Base-by-base conservation (phyloP, 2,329 filamentous ascomycete species). In the Colletotrichum zoysiae region DNA sequence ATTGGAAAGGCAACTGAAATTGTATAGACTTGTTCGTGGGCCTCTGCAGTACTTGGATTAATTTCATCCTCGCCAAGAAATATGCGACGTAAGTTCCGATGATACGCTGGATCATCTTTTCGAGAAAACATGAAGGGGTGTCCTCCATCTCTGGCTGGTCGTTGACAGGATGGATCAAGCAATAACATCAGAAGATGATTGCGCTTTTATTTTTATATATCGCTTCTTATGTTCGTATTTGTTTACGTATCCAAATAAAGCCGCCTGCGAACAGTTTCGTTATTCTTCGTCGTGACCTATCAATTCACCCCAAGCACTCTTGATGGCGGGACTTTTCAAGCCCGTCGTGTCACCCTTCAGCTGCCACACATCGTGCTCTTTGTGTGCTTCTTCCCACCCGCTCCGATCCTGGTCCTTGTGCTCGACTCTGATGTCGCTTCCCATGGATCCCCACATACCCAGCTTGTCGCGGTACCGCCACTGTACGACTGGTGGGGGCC, bases 401-500 rank as follows among this genome's bases (percentile, higher is more conserved):
- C 60, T 65, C 9, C 60, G 60, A 26, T 72, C 74, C 16, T 59
- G 50, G 56, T 75, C 73, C 56, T 63, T 62, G 30, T 73, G 38
- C 51, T 55, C 72, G n/a, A 75, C 71, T 23, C 75, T 70, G 46
- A 78, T 77, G 53, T 78, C 76, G 64, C 73, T 75, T 56, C 75
- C 74, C 66, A 69, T 65, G 2, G 77, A 68, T 44, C 74, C 71
- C 63, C 62, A 65, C 76, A 77, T 77, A 58, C 76, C 76, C 46
- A 78, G 63, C 30, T 71, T 67, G 26, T 60, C 48, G 2, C 62
- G 67, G 44, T 78, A 79, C 53, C 70, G 67, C 77, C 77, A 79
- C 70, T 78, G 76, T 3, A 73, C 76, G 44, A 78, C 70, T n/a
- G 77, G 58, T n/a, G 75, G 68, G 12, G 77, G 78, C 56, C 73